Percentiles rank a stretch among this genome's conserved stretches.
phyloP scores from a whole-genome alignment of 2,329 filamentous ascomycete genomes.

The Chaetomium strumarium region DNA sequence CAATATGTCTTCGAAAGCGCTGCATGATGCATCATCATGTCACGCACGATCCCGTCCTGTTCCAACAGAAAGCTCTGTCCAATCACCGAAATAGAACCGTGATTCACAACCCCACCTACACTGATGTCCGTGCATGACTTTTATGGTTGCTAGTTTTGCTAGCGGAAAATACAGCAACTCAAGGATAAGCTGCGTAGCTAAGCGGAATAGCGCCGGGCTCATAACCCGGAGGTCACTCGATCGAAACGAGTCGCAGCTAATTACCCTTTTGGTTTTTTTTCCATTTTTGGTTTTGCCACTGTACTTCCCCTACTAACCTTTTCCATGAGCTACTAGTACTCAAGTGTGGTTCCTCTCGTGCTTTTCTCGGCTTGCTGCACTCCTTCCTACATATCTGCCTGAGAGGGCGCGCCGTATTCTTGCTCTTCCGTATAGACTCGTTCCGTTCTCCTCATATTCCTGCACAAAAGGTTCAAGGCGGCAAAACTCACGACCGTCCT shows the following conservation, averaged over 20 bases:
- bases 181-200: constrained; percentile 20
- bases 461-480: too few relatives aligned
- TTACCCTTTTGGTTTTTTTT: constrained; percentile 1
- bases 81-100: neutral
- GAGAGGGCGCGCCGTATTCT: too few relatives aligned
- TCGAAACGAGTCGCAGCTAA: constrained; percentile 26
- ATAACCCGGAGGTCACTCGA: constrained; percentile 27
- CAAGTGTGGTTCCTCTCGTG: too few relatives aligned
- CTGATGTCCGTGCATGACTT: too few relatives aligned
- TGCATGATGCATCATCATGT: neutral
- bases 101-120: neutral
- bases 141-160: neutral
- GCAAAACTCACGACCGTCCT: too few relatives aligned
- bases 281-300: neutral
- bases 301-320: neutral
- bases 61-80: neutral
- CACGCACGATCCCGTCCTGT: neutral
- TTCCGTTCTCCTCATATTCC: too few relatives aligned
- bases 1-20: neutral
- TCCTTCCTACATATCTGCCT: too few relatives aligned
- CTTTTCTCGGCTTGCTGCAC: too few relatives aligned
- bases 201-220: constrained; percentile 26
- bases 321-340: too few relatives aligned
- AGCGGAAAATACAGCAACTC: neutral
- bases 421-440: too few relatives aligned